Percentiles rank a stretch among this genome's conserved stretches.
Conservation (phyloP, 495 filamentous ascomycete species). For the Daldinia concentrica region DNA sequence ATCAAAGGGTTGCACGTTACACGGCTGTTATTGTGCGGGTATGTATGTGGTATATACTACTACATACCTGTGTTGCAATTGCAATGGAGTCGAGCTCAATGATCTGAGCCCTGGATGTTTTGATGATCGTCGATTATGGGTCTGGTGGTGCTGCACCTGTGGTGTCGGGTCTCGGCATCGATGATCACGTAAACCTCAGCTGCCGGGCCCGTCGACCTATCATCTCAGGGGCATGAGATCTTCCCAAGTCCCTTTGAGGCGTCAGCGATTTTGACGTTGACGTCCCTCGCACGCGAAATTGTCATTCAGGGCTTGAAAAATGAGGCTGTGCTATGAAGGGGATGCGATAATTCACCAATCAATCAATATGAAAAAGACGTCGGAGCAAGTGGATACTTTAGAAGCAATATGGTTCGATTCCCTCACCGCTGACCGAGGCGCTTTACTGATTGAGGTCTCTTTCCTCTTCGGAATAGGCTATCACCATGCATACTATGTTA, state of each 20-base stretch:
- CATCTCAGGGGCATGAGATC: conserved; percentile 7
- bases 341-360: conserved; percentile 37
- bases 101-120: conserved; percentile 39
- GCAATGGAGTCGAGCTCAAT: conserved; percentile 20
- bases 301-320: conserved; percentile 25
- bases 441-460: conserved; percentile 32
- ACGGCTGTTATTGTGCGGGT: neutral
- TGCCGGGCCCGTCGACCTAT: conserved; percentile 33
- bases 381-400: conserved; percentile 32
- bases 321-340: conserved; percentile 36
- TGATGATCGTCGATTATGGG: conserved; percentile 35
- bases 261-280: neutral
- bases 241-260: neutral
- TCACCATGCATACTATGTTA: conserved; percentile 35
- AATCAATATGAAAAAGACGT: conserved; percentile 28
- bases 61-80: neutral
- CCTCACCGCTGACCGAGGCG: conserved; percentile 43
- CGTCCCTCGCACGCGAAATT: conserved; percentile 11
- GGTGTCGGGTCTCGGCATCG: conserved; percentile 38
- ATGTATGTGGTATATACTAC: neutral
- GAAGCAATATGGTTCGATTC: conserved; percentile 40
- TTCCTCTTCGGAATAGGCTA: conserved; percentile 43
- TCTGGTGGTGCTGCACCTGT: conserved; percentile 24
- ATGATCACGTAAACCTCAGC: conserved; percentile 33
- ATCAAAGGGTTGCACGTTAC: neutral